phyloP scores from a whole-genome alignment of 345 rosid species.

The Cardiospermum halicacabum region DNA sequence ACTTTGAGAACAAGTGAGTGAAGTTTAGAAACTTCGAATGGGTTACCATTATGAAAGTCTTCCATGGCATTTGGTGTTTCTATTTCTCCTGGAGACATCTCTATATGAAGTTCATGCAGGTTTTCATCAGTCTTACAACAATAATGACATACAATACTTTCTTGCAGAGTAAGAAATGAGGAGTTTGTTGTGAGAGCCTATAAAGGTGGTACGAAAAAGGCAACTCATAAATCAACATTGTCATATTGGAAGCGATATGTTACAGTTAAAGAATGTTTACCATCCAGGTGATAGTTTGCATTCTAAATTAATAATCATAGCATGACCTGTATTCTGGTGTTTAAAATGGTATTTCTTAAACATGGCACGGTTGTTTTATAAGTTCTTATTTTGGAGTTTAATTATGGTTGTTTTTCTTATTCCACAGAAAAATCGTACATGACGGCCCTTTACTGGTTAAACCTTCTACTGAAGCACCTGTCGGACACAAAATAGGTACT shows the following conservation, averaged over 20 bases:
- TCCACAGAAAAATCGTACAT: slow-evolving; percentile 50
- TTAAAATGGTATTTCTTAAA: slow-evolving; percentile 5
- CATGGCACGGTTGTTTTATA: background rate
- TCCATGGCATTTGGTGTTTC: background rate
- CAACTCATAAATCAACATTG: slow-evolving; percentile 78
- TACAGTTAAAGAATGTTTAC: slow-evolving; percentile 70
- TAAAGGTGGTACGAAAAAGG: slow-evolving; percentile 73
- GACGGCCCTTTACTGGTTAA: slow-evolving; percentile 32
- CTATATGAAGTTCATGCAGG: background rate
- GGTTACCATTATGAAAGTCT: background rate
- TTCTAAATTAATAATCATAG: background rate
- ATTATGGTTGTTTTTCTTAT: slow-evolving; percentile 6
- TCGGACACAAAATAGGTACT: slow-evolving; percentile 35
- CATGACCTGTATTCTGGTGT: background rate
- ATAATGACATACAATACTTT: slow-evolving; percentile 15
- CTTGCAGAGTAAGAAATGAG: slow-evolving; percentile 75
- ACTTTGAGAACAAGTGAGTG: slow-evolving; percentile 61
- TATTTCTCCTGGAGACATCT: slow-evolving; percentile 5
- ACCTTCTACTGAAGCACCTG: slow-evolving; percentile 26
- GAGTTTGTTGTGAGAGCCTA: slow-evolving; percentile 87
- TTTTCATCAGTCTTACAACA: background rate
- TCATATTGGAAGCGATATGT: slow-evolving; percentile 82
- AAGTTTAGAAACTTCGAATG: background rate
- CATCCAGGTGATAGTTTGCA: slow-evolving; percentile 49
- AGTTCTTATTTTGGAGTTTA: slow-evolving; percentile 9